Conservation (phyloP, 345 rosid species). For the Sonneratia alba region DNA sequence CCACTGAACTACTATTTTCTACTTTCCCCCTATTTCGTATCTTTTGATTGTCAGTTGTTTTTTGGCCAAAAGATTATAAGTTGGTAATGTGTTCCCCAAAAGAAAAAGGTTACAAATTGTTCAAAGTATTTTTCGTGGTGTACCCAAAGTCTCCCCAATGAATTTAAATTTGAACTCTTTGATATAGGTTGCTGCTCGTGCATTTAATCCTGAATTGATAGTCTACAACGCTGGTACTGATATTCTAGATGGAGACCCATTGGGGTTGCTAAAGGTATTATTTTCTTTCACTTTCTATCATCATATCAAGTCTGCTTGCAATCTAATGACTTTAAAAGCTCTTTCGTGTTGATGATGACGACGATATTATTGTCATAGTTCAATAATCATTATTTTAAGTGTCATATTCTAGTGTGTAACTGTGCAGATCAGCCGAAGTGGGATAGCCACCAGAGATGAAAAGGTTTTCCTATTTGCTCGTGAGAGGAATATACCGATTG, state of each 20-base stretch:
- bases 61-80: background rate
- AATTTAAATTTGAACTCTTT: background rate
- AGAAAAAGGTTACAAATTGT: background rate
- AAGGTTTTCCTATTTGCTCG: slow-evolving; percentile 73
- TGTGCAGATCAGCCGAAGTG: slow-evolving; percentile 70
- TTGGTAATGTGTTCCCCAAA: no score
- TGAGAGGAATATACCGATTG: slow-evolving; percentile 57
- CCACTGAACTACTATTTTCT: background rate
- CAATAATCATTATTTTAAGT: background rate
- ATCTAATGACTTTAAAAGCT: background rate
- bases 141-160: background rate
- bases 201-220: slow-evolving; percentile 66
- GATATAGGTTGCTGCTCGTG: slow-evolving; percentile 56
- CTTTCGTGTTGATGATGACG: background rate
- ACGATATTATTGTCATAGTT: background rate
- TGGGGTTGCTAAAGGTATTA: slow-evolving; percentile 70
- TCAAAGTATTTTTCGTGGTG: background rate
- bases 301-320: background rate
- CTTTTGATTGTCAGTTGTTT: background rate
- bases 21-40: background rate
- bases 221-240: slow-evolving; percentile 96
- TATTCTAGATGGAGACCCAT: slow-evolving; percentile 92
- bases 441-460: slow-evolving; percentile 72
- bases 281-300: background rate
- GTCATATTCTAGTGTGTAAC: background rate